These are phyloP conservation scores for Aspergillus incahuasiensis DNA, from an alignment of 495 filamentous ascomycete genomes.

Conservation along the genomic window DNA sequence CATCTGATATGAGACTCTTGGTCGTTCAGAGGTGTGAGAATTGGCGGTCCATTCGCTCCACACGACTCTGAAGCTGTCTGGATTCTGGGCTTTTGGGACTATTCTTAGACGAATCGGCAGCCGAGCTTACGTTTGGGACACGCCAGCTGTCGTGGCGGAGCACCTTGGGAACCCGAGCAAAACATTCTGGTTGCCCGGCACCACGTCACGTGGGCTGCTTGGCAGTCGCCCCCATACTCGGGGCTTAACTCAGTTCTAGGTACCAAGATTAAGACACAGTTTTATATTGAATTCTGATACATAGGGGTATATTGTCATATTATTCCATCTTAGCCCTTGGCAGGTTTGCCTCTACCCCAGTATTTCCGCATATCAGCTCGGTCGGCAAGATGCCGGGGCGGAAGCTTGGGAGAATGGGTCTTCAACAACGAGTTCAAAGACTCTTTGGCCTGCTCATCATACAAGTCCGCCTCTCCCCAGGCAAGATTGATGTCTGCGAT, in stretches of 20 bases:
- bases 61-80: neutral
- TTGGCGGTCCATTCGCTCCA: neutral
- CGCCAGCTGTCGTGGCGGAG: constrained; percentile 15
- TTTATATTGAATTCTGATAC: neutral
- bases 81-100: constrained; percentile 8
- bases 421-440: constrained; percentile 17
- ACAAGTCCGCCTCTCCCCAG: constrained; percentile 32
- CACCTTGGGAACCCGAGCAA: no score
- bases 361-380: neutral
- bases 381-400: neutral
- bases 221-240: neutral
- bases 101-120: constrained; percentile 13
- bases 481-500: constrained; percentile 28
- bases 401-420: neutral
- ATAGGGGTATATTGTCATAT: no score
- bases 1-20: neutral
- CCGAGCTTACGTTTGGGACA: constrained; percentile 12
- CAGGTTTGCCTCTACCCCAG: no score
- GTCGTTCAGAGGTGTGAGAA: neutral
- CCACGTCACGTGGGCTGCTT: constrained; percentile 1
- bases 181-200: constrained; percentile 1
- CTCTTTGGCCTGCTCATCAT: constrained; percentile 17
- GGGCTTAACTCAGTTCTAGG: neutral
- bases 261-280: neutral
- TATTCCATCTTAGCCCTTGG: no score